Base-by-base conservation (phyloP, 139 green algal genomes). In the Coelastrella sp. region DNA sequence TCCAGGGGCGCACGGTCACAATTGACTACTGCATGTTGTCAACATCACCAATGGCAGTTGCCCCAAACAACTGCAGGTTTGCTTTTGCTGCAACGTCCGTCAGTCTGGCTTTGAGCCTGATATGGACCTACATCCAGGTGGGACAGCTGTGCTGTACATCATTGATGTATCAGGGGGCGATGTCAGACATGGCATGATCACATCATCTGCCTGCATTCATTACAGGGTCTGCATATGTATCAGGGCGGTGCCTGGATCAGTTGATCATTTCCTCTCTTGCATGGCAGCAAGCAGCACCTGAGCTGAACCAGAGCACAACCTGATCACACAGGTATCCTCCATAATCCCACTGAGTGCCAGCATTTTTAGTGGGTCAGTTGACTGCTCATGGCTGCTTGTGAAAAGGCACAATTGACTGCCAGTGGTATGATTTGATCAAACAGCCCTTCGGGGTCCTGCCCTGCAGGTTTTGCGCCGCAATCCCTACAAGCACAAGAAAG, bases 21-120 rank as follows among this genome's bases (percentile, higher is more conserved):
- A 90, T 90, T 19, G 8, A n/a, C 22, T 90, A 90, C 73, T 90
- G 85, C 73, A 49, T 90, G 72, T n/a, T 90, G 8, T 84, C 73
- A 12, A 11, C 72, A 1, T 83, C 17, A 5, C 12, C 10, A 6
- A 14, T 12, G 4, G 22, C 12, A 14, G 63, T 58, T 49, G 6
- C 63, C n/a, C 57, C 74, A 20, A 63, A 14, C 57, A 80, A 57
- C 57, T 90, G 85, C 73, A 73, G 68, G n/a, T 84, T 90, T 75
- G 85, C 57, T 7, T 76, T 84, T 65, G 58, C 85, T 25, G 57
- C 74, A 56, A 73, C 85, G 59, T 22, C 85, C 63, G 74, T 90
- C 9, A 72, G 63, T 17, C 24, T 90, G 60, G 85, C 73, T 19
- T 11, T 90, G 19, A 84, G 85, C 73, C 17, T 90, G 8, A 74